Conservation (phyloP, 1,139 yeast species). For the Pichia sp. region DNA sequence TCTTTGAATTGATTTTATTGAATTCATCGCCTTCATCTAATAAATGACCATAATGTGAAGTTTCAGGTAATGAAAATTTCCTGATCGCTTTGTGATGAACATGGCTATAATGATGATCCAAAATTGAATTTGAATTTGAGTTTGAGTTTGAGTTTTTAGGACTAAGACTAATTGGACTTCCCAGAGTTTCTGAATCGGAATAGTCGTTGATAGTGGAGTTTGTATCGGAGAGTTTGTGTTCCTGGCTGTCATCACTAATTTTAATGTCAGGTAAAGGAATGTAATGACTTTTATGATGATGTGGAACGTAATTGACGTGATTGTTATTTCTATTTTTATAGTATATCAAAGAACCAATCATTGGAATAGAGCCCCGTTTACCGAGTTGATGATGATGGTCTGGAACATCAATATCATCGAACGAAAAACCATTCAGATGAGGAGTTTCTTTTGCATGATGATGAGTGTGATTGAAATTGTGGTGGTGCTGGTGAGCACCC, state of each 20-base stretch:
- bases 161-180: neutral
- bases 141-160: neutral
- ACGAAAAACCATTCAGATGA: neutral
- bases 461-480: too few relatives aligned
- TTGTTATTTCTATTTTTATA: conserved; percentile 10
- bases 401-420: conserved; percentile 4
- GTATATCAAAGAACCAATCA: conserved; percentile 26
- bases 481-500: too few relatives aligned
- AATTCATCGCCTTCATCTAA: conserved; percentile 9
- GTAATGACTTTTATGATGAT: neutral
- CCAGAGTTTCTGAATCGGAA: neutral
- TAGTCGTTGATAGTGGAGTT: neutral
- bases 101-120: neutral
- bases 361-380: conserved; percentile 21
- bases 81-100: neutral
- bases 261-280: neutral
- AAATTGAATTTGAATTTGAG: too few relatives aligned
- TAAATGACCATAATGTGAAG: neutral
- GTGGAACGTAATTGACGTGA: neutral
- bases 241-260: neutral
- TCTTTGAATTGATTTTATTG: conserved; percentile 2
- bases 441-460: neutral
- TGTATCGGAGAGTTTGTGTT: neutral
- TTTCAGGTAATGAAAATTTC: conserved; percentile 6
- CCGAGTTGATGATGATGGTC: neutral